Evolutionary conservation across 148 eudicot genomes (phyloP).

Genomic region (Rhododendron ovatum): DNA sequence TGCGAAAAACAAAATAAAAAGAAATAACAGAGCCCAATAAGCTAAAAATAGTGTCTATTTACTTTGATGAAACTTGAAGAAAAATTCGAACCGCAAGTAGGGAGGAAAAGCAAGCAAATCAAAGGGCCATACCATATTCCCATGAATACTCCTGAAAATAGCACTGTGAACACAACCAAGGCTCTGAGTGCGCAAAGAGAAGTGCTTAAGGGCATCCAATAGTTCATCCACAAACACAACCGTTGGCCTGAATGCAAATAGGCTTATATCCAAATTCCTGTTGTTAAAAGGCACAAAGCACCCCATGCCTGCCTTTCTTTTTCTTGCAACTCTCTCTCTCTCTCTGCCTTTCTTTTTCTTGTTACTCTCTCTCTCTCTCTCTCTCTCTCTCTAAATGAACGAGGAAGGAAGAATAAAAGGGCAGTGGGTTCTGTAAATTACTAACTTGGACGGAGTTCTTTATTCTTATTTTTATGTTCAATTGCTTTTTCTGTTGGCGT

Average conservation of each 20-base stretch:
- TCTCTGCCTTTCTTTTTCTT: neutral
- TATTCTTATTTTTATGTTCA: neutral
- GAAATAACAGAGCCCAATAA: neutral
- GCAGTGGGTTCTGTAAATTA: neutral
- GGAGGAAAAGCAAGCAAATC: neutral
- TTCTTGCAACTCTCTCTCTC: neutral
- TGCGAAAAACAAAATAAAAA: neutral
- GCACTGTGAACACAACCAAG: constrained; percentile 40
- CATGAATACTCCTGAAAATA: constrained; percentile 39
- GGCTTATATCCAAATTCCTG: constrained; percentile 32
- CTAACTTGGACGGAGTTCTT: neutral
- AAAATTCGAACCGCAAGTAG: neutral
- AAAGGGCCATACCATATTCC: constrained; percentile 32
- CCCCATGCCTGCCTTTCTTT: constrained; percentile 20
- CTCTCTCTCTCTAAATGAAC: neutral
- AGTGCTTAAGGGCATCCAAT: constrained; percentile 31
- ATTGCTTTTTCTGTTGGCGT: neutral
- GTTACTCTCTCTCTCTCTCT: neutral
- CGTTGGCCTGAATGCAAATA: constrained; percentile 34
- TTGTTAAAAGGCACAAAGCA: constrained; percentile 41
- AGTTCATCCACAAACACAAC: constrained; percentile 34
- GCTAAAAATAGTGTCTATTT: neutral
- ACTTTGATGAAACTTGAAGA: neutral
- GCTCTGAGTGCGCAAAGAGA: constrained; percentile 22
- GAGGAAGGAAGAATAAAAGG: neutral